Conservation (phyloP, 2,329 filamentous ascomycete genomes). For the Fusarium newnesense region DNA sequence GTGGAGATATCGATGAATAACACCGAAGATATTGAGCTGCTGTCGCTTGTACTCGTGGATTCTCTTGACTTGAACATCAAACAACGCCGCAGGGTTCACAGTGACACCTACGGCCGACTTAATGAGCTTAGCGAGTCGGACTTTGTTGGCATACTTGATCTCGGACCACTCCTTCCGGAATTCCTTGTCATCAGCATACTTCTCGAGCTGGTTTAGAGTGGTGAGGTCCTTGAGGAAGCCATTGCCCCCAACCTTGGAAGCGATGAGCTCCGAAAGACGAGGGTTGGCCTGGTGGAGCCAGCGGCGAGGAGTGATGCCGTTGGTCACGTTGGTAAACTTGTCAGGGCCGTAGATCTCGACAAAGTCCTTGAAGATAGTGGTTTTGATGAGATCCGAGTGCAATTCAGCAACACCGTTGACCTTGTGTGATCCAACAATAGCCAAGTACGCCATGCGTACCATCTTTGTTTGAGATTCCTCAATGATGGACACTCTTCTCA, state of each 20-base stretch:
- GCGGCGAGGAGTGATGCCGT: constrained; percentile 93
- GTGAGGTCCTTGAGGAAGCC: constrained; percentile 93
- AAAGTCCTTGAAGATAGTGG: constrained; percentile 99
- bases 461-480: constrained; percentile 98
- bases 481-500: constrained; percentile 92
- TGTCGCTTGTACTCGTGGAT: constrained; percentile 99
- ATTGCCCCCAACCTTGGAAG: constrained; percentile 84
- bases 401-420: constrained; percentile 98
- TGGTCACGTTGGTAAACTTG: constrained; percentile 99
- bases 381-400: constrained; percentile 97
- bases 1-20: constrained; percentile 91
- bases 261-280: constrained; percentile 88
- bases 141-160: constrained; percentile 97
- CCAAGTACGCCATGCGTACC: constrained; percentile 96
- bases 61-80: constrained; percentile 98
- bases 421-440: constrained; percentile 97
- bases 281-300: constrained; percentile 99
- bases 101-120: constrained; percentile 80
- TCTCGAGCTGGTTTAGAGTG: constrained; percentile 84
- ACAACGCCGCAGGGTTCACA: constrained; percentile 88
- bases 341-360: constrained; percentile 93
- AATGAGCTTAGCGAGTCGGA: constrained; percentile 90
- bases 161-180: constrained; percentile 96
- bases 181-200: constrained; percentile 82
- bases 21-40: constrained; percentile 98